phyloP scores from a whole-genome alignment of 2,329 filamentous ascomycete species.

The Raffaelea albimanens region DNA sequence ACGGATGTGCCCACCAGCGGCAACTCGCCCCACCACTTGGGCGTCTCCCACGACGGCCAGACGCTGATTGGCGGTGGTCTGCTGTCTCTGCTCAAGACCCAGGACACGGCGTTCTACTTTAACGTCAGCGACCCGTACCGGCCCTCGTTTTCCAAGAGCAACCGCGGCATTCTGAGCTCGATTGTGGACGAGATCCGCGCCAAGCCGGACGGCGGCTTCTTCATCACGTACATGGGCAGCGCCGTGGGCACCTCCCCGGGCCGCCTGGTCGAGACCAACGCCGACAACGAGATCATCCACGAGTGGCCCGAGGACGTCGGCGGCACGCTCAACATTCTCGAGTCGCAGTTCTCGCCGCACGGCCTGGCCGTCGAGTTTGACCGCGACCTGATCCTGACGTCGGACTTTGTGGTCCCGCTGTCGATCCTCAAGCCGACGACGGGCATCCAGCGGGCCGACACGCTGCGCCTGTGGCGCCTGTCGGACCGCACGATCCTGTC shows the following conservation, averaged over 20 bases:
- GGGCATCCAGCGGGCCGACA: constrained; percentile 45
- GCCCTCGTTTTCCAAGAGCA: too few species aligned
- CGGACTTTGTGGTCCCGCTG: constrained; percentile 54
- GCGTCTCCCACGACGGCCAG: too few species aligned
- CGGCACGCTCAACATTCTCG: constrained; percentile 44
- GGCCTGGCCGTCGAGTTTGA: constrained; percentile 49
- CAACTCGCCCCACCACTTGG: too few species aligned
- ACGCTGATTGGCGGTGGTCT: too few species aligned
- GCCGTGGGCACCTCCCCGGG: constrained; percentile 49
- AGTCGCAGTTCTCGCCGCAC: constrained; percentile 52
- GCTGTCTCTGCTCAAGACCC: too few species aligned
- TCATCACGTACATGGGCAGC: constrained; percentile 53
- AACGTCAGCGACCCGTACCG: too few species aligned
- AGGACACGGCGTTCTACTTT: too few species aligned
- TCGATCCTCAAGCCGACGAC: constrained; percentile 49
- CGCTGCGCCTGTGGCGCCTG: constrained; percentile 51
- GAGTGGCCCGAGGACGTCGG: constrained; percentile 51
- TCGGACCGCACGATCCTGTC: constrained; percentile 42
- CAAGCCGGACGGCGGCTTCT: constrained; percentile 53
- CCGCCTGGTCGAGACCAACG: constrained; percentile 51
- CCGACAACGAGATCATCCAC: constrained; percentile 49
- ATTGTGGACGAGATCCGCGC: constrained; percentile 55
- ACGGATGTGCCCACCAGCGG: too few species aligned
- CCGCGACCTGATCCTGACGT: constrained; percentile 48
- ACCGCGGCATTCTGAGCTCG: constrained; percentile 48